These are phyloP conservation scores for Dalbergia oliveri DNA, from an alignment of 306 rosid genomes.

Conservation along the genomic window DNA sequence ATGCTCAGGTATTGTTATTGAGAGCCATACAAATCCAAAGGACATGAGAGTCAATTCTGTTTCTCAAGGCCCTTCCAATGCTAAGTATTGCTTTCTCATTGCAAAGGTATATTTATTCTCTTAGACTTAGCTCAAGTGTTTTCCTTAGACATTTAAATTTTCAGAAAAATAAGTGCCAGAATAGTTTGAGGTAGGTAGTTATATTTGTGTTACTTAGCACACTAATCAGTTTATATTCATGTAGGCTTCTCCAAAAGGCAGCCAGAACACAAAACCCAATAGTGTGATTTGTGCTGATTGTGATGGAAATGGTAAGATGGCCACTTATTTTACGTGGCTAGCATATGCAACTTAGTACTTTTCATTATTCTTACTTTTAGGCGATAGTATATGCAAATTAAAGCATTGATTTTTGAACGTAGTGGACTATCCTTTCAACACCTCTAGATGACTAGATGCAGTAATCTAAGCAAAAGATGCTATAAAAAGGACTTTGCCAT, in stretches of 20 bases:
- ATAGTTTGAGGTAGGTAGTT: neutral
- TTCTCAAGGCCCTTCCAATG: slow-evolving; percentile 41
- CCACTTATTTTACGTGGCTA: slow-evolving; percentile 4
- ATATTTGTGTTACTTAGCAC: neutral
- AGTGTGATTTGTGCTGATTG: slow-evolving; percentile 83
- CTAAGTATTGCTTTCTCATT: slow-evolving; percentile 47
- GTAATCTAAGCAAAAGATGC: neutral
- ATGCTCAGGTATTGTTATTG: slow-evolving; percentile 30
- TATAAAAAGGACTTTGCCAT: neutral
- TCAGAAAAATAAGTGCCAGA: too few species aligned
- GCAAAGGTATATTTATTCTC: slow-evolving; percentile 57
- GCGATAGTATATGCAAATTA: neutral
- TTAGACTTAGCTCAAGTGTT: neutral
- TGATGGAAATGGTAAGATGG: slow-evolving; percentile 78
- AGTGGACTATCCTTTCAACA: neutral
- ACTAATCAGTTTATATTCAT: slow-evolving; percentile 15
- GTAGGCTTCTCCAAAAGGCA: slow-evolving; percentile 62
- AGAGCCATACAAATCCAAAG: slow-evolving; percentile 35
- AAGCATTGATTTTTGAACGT: slow-evolving; percentile 7
- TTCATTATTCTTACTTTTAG: neutral
- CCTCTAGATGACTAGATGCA: neutral
- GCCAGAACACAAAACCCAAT: slow-evolving; percentile 66
- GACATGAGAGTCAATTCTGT: slow-evolving; percentile 38
- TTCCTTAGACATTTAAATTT: neutral
- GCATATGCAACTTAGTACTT: neutral